phyloP scores from a whole-genome alignment of 2,329 filamentous ascomycete genomes.

The Didymellaceae sp. region DNA sequence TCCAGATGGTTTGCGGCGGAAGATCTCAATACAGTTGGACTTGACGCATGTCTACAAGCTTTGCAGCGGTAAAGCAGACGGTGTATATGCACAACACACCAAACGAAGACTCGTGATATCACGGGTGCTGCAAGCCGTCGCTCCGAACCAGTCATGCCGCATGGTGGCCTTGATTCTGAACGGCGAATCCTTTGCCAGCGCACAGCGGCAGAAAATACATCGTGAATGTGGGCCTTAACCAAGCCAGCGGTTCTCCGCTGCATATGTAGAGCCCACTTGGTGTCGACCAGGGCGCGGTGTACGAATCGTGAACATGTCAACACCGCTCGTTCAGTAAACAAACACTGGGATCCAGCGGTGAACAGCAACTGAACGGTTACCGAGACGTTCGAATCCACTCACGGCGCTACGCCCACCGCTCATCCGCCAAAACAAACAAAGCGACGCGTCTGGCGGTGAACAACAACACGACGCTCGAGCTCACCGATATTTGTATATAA shows the following conservation, averaged over 20 bases:
- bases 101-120: conserved; percentile 9
- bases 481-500: conserved; percentile 13
- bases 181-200: conserved; percentile 19
- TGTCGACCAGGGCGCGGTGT: conserved; percentile 7
- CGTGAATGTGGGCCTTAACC: conserved; percentile 10
- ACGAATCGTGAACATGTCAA: conserved; percentile 18
- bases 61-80: conserved; percentile 20
- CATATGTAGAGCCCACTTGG: conserved; percentile 13
- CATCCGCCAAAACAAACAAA: conserved; percentile 19
- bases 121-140: conserved; percentile 5
- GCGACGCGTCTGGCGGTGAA: conserved; percentile 12
- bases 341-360: conserved; percentile 20
- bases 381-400: conserved; percentile 15
- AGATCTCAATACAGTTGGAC: conserved; percentile 15
- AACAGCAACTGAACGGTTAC: conserved; percentile 18
- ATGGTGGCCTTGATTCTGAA: conserved; percentile 7
- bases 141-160: conserved; percentile 13
- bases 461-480: conserved; percentile 6
- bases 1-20: conserved; percentile 4
- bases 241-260: conserved; percentile 17
- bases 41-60: conserved; percentile 10
- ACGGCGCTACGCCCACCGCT: conserved; percentile 17
- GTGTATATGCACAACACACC: conserved; percentile 19
- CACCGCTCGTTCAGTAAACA: conserved; percentile 20
- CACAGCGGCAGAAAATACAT: conserved; percentile 19